Evolutionary conservation across 2,329 filamentous ascomycete species (phyloP).

Genomic region (Eurotiales sp.): DNA sequence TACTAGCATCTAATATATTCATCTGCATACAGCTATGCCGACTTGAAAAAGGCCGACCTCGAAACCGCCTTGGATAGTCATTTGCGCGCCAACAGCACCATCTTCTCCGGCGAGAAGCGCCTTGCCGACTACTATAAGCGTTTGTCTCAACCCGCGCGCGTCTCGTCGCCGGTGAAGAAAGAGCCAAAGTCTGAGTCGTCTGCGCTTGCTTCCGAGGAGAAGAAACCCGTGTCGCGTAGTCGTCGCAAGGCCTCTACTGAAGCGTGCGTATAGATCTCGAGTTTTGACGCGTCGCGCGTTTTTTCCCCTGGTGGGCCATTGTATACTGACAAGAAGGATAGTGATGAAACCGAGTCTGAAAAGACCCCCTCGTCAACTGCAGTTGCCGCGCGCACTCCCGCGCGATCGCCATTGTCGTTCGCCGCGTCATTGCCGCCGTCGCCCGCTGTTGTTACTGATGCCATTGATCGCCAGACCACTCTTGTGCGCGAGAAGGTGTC

Average conservation of each 20-base stretch:
- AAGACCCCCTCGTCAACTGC: slow-evolving; percentile 48
- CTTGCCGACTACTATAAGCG: slow-evolving; percentile 73
- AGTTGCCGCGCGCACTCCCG: slow-evolving; percentile 33
- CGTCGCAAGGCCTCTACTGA: slow-evolving; percentile 41
- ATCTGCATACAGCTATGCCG: slow-evolving; percentile 55
- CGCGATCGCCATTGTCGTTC: slow-evolving; percentile 43
- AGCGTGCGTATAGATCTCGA: slow-evolving; percentile 17
- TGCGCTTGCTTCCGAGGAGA: slow-evolving; percentile 24
- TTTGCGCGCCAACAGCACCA: slow-evolving; percentile 64
- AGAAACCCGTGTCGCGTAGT: slow-evolving; percentile 36
- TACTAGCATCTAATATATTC: no score
- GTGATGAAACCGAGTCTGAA: slow-evolving; percentile 22
- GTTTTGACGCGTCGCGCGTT: slow-evolving; percentile 14
- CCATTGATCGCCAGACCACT: slow-evolving; percentile 63
- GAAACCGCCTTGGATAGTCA: slow-evolving; percentile 70
- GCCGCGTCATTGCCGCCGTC: slow-evolving; percentile 75
- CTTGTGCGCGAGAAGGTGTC: slow-evolving; percentile 33
- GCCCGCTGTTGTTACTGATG: slow-evolving; percentile 71
- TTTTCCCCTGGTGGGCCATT: not conserved
- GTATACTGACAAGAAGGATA: slow-evolving; percentile 11
- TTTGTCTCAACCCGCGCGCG: slow-evolving; percentile 33
- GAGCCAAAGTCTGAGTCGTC: slow-evolving; percentile 39
- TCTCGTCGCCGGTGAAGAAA: slow-evolving; percentile 48
- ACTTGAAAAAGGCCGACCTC: slow-evolving; percentile 73
- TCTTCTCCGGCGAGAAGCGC: slow-evolving; percentile 59